Percentiles rank a stretch among this genome's conserved stretches.
phyloP scores from a whole-genome alignment of 2,329 filamentous ascomycete species.

The Tolypocladium nubicola region DNA sequence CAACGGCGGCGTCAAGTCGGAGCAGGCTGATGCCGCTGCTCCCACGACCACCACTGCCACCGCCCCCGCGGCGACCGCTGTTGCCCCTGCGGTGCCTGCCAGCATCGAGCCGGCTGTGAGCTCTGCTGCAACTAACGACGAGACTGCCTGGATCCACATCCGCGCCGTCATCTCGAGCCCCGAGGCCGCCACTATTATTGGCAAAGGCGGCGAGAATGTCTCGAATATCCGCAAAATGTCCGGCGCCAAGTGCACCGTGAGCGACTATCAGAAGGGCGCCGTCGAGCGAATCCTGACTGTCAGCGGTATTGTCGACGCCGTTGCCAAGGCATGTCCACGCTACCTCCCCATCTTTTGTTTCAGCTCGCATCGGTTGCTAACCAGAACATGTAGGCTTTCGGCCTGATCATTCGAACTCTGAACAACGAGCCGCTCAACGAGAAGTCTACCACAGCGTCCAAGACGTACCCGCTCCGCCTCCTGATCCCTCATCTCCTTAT shows the following conservation, averaged over 20 bases:
- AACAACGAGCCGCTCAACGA: conserved; percentile 92
- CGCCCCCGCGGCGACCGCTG: conserved; percentile 26
- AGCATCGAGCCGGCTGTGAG: conserved; percentile 20
- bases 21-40: conserved; percentile 12
- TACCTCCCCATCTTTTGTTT: background rate
- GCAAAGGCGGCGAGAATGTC: conserved; percentile 97
- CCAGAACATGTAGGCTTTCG: conserved; percentile 62
- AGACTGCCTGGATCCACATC: conserved; percentile 94
- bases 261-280: conserved; percentile 93
- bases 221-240: conserved; percentile 93
- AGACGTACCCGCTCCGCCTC: conserved; percentile 92
- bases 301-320: conserved; percentile 90
- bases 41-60: conserved; percentile 19
- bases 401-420: conserved; percentile 91
- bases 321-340: conserved; percentile 65
- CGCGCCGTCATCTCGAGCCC: conserved; percentile 94
- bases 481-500: conserved; percentile 96
- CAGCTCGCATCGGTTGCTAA: background rate
- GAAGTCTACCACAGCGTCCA: conserved; percentile 84
- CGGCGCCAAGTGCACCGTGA: conserved; percentile 96
- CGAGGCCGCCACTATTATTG: conserved; percentile 94
- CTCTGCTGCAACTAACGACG: conserved; percentile 60
- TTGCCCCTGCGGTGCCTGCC: conserved; percentile 18
- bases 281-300: conserved; percentile 97
- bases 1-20: conserved; percentile 37